Evolutionary conservation across 176 grass and related monocot species (phyloP).

Genomic region (Aegilops speltoides): DNA sequence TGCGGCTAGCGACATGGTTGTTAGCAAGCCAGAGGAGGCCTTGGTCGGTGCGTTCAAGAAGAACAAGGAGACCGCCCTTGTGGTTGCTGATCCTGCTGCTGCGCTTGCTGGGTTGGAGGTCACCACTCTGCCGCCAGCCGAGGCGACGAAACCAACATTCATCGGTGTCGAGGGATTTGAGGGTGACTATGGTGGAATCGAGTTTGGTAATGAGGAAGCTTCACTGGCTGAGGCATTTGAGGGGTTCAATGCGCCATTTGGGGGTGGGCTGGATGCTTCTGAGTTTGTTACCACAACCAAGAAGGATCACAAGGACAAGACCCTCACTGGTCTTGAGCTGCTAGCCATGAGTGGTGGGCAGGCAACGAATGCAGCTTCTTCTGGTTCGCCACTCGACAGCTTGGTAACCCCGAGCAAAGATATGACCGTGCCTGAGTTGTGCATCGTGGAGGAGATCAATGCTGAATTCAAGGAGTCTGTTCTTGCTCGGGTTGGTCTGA

Average conservation of each 20-base stretch:
- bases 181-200: constrained; percentile 94
- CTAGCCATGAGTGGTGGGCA: constrained; percentile 54
- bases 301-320: constrained; percentile 65
- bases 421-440: constrained; percentile 84
- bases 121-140: constrained; percentile 74
- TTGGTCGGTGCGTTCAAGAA: constrained; percentile 94
- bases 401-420: constrained; percentile 69
- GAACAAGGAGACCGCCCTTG: constrained; percentile 68
- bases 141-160: constrained; percentile 89
- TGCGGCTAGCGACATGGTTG: constrained; percentile 74
- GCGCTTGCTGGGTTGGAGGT: constrained; percentile 93
- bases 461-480: constrained; percentile 89
- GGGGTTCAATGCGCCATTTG: constrained; percentile 92
- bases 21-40: constrained; percentile 87
- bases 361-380: constrained; percentile 34
- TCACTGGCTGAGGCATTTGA: constrained; percentile 90
- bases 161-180: constrained; percentile 94
- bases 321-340: constrained; percentile 78
- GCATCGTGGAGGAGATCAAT: constrained; percentile 83
- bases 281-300: constrained; percentile 94
- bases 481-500: constrained; percentile 75
- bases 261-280: constrained; percentile 94
- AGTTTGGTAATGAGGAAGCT: constrained; percentile 90
- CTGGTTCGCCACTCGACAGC: constrained; percentile 56
- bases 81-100: constrained; percentile 67